Base-by-base conservation (phyloP, 2,329 filamentous ascomycete genomes). In the Rutstroemia sydowiana region DNA sequence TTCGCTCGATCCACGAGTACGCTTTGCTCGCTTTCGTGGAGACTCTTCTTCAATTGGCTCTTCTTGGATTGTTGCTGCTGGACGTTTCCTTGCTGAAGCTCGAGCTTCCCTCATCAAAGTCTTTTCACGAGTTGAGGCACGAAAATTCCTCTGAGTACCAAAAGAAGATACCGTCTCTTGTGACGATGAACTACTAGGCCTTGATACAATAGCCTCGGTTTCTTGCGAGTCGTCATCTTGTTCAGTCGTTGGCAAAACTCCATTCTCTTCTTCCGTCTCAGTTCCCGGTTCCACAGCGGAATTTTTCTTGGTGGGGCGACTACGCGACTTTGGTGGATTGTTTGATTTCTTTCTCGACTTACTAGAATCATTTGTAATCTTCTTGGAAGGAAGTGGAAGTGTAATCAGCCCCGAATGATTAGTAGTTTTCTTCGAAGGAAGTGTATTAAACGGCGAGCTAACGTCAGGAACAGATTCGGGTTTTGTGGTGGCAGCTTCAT, bases 221-320 rank as follows among this genome's bases (percentile, higher is more conserved):
- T 48, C 53, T 20, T 43, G 53, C 21, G 56, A 58, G 31, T 54
- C 55, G 2, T 59, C 59, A 28, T 61, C 58, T 20, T 57, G 55
- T 46, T 62, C 61, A 2, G 60, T 61, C 26, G 61, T 62, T 44
- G 55, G 59, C 6, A 62, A 44, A 7, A 63, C 42, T 20, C 54
- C 57, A 28, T 63, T 49, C n/a, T 55, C 52, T 23, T 57, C 58
- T 21, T 42, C 48, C 36, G 45, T 47, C 47, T 37, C 31, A 53
- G 53, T 28, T 42, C 37, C 28, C 31, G 34, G 21, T 42, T 50
- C 30, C 14, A 36, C 30, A 45, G 41, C 45, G 37, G 46, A 28
- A 36, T 55, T 48, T 18, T 59, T 55, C 52, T 57, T 61, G 31
- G 48, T 28, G 20, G 44, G 45, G 32, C 52, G 51, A 45, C 52